Evolutionary conservation across 2,329 filamentous ascomycete species (phyloP), one percentile per base, ranked within the genome.

Genomic region (Cercospora berteroae): DNA sequence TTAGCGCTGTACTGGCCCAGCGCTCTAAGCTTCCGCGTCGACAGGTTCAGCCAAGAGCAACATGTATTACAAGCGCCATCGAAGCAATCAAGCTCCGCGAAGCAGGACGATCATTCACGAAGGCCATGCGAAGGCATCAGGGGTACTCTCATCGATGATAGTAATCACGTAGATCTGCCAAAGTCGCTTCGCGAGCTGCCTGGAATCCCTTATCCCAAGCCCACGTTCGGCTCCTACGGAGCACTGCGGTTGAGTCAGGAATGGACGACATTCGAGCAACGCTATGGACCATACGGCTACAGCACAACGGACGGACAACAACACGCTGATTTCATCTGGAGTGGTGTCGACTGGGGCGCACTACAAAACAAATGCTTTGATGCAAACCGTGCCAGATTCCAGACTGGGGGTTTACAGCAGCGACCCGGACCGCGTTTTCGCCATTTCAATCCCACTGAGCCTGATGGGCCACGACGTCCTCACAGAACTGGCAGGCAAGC

Each of bases 241-340:
- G 65, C 66, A 7, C 59, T 73, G 13, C 63, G 69, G 12, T 58
- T 73, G 29, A 67, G 70, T 36, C 86, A 91, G 73, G 87, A 88
- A 5, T 86, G 90, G 60, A 86, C 91, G 87, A 89, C 10, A 83
- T 82, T 20, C 84, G 67, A 85, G 56, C 80, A 79, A 60, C 78
- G 80, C 60, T 82, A 52, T 52, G 48, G 48, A 27, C 48, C 48
- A 52, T 52, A 52, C 20, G 48, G 48, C 0, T 52, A 52, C 48
- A 52, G 48, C 20, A 27, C 18, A 27, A 25, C 48, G 1, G 3
- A 52, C 10, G 12, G 18, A 2, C 18, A 52, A 5, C 20, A 52
- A 52, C 9, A 52, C 9, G 5, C 18, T 23, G 23, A 7, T 20
- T 13, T 12, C 0, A 25, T 23, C 5, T 52, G 48, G 48, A 52